phyloP scores from a whole-genome alignment of 2,329 filamentous ascomycete species.

The Trichoderma semiorbis region DNA sequence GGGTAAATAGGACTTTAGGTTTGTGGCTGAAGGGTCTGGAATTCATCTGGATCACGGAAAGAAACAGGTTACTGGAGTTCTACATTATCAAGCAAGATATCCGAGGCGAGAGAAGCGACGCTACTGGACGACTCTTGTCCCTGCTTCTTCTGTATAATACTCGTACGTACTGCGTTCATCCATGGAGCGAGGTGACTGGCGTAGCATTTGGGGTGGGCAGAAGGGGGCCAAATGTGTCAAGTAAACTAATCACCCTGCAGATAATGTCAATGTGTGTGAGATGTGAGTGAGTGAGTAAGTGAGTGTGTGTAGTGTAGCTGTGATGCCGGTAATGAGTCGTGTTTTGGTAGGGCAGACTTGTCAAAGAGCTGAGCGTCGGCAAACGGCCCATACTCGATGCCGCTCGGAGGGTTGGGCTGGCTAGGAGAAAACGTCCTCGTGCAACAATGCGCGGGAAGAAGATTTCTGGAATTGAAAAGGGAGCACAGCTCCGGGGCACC shows the following conservation, averaged over 20 bases:
- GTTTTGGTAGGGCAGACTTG: background rate
- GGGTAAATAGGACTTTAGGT: background rate
- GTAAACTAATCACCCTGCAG: background rate
- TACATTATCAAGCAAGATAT: background rate
- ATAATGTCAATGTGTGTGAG: background rate
- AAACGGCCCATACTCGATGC: background rate
- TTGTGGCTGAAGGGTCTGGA: constrained; percentile 2
- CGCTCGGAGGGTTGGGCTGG: background rate
- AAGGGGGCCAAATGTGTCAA: constrained; percentile 11
- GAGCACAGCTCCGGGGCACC: background rate
- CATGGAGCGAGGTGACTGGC: background rate
- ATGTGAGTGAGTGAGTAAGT: background rate
- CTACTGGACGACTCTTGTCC: background rate
- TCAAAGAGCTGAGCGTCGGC: background rate
- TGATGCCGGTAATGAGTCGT: background rate
- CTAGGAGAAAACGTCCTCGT: background rate
- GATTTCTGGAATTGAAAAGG: constrained; percentile 9
- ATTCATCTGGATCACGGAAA: background rate
- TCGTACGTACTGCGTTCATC: background rate
- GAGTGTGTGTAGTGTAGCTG: background rate
- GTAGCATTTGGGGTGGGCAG: background rate
- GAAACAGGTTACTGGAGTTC: background rate
- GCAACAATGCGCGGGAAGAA: background rate
- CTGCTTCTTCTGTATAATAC: background rate
- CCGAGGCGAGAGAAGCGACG: background rate